Evolutionary conservation across 2,329 filamentous ascomycete genomes (phyloP).

Genomic region (Laburnicola sp.): DNA sequence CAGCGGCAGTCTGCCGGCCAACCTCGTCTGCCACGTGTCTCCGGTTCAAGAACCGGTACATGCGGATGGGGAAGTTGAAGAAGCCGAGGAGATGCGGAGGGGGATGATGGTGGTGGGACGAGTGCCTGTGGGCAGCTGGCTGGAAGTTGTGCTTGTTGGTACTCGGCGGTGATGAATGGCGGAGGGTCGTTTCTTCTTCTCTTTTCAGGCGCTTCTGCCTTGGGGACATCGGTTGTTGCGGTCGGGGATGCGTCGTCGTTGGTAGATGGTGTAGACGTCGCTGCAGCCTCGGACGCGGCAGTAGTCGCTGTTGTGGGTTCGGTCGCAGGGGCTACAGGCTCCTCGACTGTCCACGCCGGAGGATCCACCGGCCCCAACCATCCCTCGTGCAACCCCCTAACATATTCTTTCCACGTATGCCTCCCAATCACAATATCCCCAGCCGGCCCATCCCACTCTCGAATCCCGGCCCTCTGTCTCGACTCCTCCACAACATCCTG

Average conservation of each 20-base stretch:
- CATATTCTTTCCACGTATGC: slow-evolving; percentile 96
- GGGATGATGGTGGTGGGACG: slow-evolving; percentile 69
- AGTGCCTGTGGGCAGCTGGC: slow-evolving; percentile 69
- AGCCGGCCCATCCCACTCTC: slow-evolving; percentile 70
- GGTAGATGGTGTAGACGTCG: slow-evolving; percentile 16
- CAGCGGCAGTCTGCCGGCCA: slow-evolving; percentile 82
- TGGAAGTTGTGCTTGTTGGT: slow-evolving; percentile 67
- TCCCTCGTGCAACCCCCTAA: slow-evolving; percentile 90
- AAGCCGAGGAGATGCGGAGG: slow-evolving; percentile 94
- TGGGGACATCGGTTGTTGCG: slow-evolving; percentile 15
- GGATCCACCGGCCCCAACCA: slow-evolving; percentile 85
- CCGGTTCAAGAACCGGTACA: slow-evolving; percentile 85
- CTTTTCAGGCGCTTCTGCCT: slow-evolving; percentile 26
- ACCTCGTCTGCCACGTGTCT: slow-evolving; percentile 84
- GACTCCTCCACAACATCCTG: slow-evolving; percentile 65
- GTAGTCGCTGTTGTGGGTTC: slow-evolving; percentile 32
- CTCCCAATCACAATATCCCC: slow-evolving; percentile 89
- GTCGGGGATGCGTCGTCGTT: slow-evolving; percentile 44
- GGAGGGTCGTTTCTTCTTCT: slow-evolving; percentile 63
- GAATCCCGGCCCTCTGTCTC: slow-evolving; percentile 67
- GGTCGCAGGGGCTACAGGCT: slow-evolving; percentile 19
- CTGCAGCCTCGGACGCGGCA: slow-evolving; percentile 12
- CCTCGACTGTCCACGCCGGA: slow-evolving; percentile 48
- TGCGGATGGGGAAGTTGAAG: slow-evolving; percentile 80
- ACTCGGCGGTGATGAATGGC: slow-evolving; percentile 73